Base-by-base conservation (phyloP, 768 basidiomycete genomes). In the Amanita subjunquillea region DNA sequence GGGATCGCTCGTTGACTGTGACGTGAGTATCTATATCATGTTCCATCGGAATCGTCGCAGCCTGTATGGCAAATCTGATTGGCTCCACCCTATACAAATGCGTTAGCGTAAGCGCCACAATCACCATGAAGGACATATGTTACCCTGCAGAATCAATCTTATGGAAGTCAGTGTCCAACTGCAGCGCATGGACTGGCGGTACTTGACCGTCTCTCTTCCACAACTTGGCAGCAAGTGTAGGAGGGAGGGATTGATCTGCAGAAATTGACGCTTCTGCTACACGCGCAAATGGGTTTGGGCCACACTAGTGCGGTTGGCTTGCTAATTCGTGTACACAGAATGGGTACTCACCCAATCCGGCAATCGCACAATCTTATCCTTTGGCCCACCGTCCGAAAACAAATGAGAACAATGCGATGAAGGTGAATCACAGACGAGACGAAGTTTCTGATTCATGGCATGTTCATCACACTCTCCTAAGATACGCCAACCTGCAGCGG, bases 401-500 rank as follows among this genome's bases (percentile, higher is more conserved):
- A 70, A 48, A 45, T 68, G 67, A 34, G 55, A 58, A 55, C 70
- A 72, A 17, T 50, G 53, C 1, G 58, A 55, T 6, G 56, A 41
- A 46, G 56, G 55, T 27, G 57, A 57, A 15, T 48, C 58, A 58
- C 71, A 72, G 13, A 69, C 66, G 22, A 68, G 58, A n/a, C 68
- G 64, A 53, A 71, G 64, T 25, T 66, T 63, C 45, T 70, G 69
- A 15, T 62, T 54, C 0, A 57, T 47, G n/a, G 56, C 55, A 42
- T 59, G 59, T 2, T 65, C 48, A 49, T 69, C 59, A 50, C 72
- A 73, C 1, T 17, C 17, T 51, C 62, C 67, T 32, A 70, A 52
- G 49, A 73, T 70, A 20, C 60, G 56, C 71, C 72, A 73, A 39
- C 69, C 70, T 15, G 70, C 71, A 27, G 70, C 71, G 10, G 57